Base-by-base conservation (phyloP, 1,139 yeast species). In the Chernovozyma aurita region DNA sequence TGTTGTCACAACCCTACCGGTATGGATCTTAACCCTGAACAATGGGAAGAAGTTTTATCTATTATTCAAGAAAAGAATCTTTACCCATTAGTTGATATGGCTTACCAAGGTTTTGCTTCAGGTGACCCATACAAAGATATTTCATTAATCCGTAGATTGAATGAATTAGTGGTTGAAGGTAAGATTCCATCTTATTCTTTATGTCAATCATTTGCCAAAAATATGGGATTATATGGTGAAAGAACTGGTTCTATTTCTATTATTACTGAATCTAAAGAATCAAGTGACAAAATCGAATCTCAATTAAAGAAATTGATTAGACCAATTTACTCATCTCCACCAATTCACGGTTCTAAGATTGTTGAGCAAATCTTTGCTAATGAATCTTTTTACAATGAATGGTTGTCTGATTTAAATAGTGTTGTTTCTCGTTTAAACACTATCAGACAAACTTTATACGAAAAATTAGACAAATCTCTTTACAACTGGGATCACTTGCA, bases 1-100 rank as follows among this genome's bases (percentile, higher is more conserved):
- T 88, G 97, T 61, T 96, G 97, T 43, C 98, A 92, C 66, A 92
- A 92, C 65, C 98, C 98, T 44, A 92, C 98, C 24, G 98, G 97
- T 46, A 80, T 90, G 60, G 98, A 92, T 64, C 95, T 95, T 48
- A 80, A 86, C 21, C 65, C 71, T 38, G 94, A 80, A 46, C 90
- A 92, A 63, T 90, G 97, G 97, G 70, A 70, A 35, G 62, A 72
- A 56, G 81, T 92, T 35, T 70, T 85, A 37, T 70, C 73, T 35
- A 63, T 85, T 43, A 68, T 76, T 42, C 63, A 69, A 48, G 45
- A 54, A 34, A 76, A 79, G 54, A 70, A 74, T 39, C 90, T 87
- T 57, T 77, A 86, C 60, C 95, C 95, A 36, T 66, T 90, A 57
- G 86, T 92, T 53, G 98, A 92, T 66, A 82, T 86, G 70, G 97